Percentiles rank a stretch among this genome's conserved stretches.
These are phyloP conservation scores for Clathrospora elynae DNA, from an alignment of 2,329 filamentous ascomycete species.

Conservation along the genomic window DNA sequence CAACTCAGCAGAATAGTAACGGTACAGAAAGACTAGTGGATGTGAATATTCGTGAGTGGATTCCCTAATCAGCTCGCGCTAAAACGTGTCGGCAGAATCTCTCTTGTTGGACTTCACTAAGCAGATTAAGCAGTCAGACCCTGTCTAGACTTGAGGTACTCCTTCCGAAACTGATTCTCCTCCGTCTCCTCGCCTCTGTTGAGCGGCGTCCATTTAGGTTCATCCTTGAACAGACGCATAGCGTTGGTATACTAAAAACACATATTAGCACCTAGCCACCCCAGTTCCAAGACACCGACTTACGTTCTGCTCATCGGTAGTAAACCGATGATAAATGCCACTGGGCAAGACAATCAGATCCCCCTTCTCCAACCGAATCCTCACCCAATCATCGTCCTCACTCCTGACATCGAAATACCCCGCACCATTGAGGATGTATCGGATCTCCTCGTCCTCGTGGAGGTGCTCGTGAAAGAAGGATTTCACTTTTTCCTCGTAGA, in stretches of 20 bases:
- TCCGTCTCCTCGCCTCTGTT: constrained; percentile 81
- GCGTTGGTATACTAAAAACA: constrained; percentile 81
- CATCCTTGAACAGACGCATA: constrained; percentile 96
- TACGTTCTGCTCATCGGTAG: constrained; percentile 88
- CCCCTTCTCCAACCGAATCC: constrained; percentile 80
- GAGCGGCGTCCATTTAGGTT: constrained; percentile 96
- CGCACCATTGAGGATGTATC: constrained; percentile 85
- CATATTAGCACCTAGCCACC: constrained; percentile 21
- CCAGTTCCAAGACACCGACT: constrained; percentile 48
- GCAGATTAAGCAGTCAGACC: constrained; percentile 18
- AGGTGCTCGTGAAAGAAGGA: constrained; percentile 93
- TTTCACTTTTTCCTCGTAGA: constrained; percentile 93
- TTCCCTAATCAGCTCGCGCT: constrained; percentile 24
- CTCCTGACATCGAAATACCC: constrained; percentile 94
- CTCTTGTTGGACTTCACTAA: not conserved
- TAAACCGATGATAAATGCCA: constrained; percentile 97
- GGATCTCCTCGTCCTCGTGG: constrained; percentile 98
- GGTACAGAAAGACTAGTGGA: not conserved
- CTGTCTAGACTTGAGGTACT: constrained; percentile 64
- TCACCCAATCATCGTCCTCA: constrained; percentile 83
- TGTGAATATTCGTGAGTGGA: not conserved
- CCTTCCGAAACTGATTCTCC: constrained; percentile 74
- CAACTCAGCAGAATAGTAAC: not conserved
- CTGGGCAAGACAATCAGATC: constrained; percentile 93
- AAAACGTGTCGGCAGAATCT: constrained; percentile 19